A percentile compares a stretch with the other conserved stretches of the same genome.
These are phyloP conservation scores for Funneliformis mosseae DNA, from an alignment of 192 early-diverging fungal genomes.

Conservation along the genomic window DNA sequence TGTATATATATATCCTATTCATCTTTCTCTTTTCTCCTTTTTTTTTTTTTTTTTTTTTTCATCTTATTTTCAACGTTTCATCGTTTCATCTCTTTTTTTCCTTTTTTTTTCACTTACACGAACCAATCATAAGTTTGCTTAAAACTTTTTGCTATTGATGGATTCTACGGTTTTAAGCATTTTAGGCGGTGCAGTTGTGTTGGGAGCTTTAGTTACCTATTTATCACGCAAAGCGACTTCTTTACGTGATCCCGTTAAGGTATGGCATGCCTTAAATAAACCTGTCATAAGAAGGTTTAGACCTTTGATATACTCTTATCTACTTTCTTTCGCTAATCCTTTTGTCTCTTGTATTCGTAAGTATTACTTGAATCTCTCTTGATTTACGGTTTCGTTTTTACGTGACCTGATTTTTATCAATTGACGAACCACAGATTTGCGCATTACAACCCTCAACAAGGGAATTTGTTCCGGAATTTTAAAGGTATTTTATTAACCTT, in stretches of 20 bases:
- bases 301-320: conserved; percentile 49
- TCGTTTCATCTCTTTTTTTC: neutral
- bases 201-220: neutral
- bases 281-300: conserved; percentile 43
- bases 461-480: conserved; percentile 58
- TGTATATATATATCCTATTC: too few relatives aligned
- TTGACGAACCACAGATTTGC: conserved; percentile 42
- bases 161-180: neutral
- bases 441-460: conserved; percentile 55
- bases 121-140: neutral
- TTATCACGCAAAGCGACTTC: neutral
- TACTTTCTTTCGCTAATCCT: conserved; percentile 51
- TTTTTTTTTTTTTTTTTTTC: too few relatives aligned
- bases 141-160: neutral
- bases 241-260: conserved; percentile 45
- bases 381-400: neutral
- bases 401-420: neutral
- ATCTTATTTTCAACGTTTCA: too few relatives aligned
- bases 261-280: conserved; percentile 55
- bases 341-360: conserved; percentile 53
- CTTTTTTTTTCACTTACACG: neutral
- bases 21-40: too few relatives aligned
- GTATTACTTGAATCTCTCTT: neutral
- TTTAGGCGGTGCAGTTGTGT: neutral
- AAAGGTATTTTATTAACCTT: conserved; percentile 41